Evolutionary conservation across 768 basidiomycete species (phyloP), one percentile per base, ranked within the genome.

Genomic region (Baorangia bicolor): DNA sequence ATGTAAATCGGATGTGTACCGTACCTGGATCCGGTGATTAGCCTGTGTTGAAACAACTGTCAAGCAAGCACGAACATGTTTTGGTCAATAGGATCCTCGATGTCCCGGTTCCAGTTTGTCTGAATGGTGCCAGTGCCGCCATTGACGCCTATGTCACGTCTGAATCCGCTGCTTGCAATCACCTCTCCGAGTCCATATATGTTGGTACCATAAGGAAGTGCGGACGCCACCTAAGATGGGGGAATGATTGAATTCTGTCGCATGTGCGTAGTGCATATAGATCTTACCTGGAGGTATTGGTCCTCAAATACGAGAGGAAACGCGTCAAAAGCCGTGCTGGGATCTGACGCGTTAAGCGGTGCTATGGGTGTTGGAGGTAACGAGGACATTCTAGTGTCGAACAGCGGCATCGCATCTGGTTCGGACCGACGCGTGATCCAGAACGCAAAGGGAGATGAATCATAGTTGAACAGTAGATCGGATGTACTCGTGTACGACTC

Each of bases 171-270:
- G 68, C 81, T 83, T 3, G 86, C 78, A 12, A 87, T 73, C 4
- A 82, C 83, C 67, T 93, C 88, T 4, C 90, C 89, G 27, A 92
- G 72, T 0, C 90, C 90, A 57, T 90, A 91, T 43, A 92, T 79
- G 64, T 91, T 90, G 3, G 88, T 77, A 42, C 77, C 75, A 9
- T 77, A 66, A 2, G 90, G 88, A 8, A 92, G 73, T 0, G 84
- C 78, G 4, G 87, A 87, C 1, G 87, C 75, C 25, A 92, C 62
- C 83, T 84, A 53, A 2, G 2, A 31, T 1, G 49, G 3, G 23
- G 20, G 14, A 25, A 28, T 39, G 2, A 30, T 37, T 27, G 18
- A 23, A 44, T n/a, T n/a, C 39, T 48, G 25, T 4, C 33, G 4
- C 18, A 42, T n/a, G 25, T 55, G 34, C 33, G 37, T 25, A 14